Base-by-base conservation (phyloP, 2,329 filamentous ascomycete species). In the Verticillium zaregamsianum region DNA sequence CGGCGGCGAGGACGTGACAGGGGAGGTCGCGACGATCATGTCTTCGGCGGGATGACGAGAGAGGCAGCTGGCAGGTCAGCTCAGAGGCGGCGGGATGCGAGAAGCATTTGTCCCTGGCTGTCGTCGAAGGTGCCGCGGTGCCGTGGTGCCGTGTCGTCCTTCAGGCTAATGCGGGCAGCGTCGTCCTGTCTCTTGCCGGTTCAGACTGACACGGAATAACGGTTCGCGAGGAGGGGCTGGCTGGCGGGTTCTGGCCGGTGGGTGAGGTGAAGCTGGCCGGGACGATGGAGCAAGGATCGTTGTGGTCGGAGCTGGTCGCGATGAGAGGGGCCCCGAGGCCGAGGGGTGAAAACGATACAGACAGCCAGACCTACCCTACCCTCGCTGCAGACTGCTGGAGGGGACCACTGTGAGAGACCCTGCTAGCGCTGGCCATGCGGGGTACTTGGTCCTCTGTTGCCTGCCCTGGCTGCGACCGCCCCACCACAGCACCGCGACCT, bases 341-440 rank as follows among this genome's bases (percentile, higher is more conserved):
- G 55, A 57, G 55, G 55, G 55, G 20, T 23, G 45, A 52, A 52
- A 52, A 23, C 45, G 45, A 52, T 52, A 52, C 45, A 52, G 45
- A 4, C 28, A 28, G 28, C 28, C 28, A 28, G 28, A 6, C 28
- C 28, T 28, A 28, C 28, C 28, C 28, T 28, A 52, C n/a, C n/a
- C 45, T 52, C 20, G 45, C 45, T 23, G 45, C n/a, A 52, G 20
- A 14, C n/a, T 52, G 45, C 45, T 23, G 45, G 28, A 28, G 23
- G 45, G 45, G 45, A 40, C 45, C 45, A 52, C 45, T 12, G 45
- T 52, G 45, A 52, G 45, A 52, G 20, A 20, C 57, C 57, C 37
- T 58, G 39, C 57, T 58, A 58, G 57, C 57, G 57, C 37, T 58
- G 57, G 28, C 39, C 39, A 58, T 58, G 57, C 57, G 57, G 57